A percentile compares a stretch with the other conserved stretches of the same genome.
Evolutionary conservation across 164 flowering plant genomes (phyloP).

Genomic region (Piper betle): DNA sequence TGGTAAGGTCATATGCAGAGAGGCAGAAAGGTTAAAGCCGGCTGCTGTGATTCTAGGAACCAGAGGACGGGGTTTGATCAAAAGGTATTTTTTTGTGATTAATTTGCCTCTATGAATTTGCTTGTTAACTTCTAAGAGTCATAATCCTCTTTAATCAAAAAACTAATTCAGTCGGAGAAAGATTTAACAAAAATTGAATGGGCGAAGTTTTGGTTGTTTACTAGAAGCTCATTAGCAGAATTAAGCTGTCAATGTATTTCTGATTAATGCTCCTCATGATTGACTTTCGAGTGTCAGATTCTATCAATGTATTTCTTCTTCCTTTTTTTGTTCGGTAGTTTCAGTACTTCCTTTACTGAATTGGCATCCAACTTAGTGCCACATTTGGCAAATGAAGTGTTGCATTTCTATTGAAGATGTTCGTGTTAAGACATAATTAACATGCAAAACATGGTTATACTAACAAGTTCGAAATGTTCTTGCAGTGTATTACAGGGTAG

Average conservation of each 20-base stretch:
- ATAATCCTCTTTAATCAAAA: no score
- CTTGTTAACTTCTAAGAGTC: no score
- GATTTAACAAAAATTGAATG: no score
- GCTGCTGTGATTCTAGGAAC: constrained; percentile 90
- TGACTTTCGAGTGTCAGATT: neutral
- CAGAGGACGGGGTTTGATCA: constrained; percentile 63
- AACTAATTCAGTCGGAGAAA: neutral
- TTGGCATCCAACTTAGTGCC: neutral
- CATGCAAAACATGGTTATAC: neutral
- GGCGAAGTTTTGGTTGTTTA: no score
- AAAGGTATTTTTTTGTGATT: constrained; percentile 30
- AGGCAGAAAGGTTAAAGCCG: constrained; percentile 71
- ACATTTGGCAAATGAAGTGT: neutral
- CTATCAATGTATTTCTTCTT: no score
- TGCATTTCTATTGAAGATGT: no score
- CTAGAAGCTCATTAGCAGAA: no score
- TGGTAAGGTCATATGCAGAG: constrained; percentile 77
- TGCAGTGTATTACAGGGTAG: constrained; percentile 79
- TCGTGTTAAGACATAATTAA: no score
- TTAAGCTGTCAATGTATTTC: neutral
- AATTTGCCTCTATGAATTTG: neutral
- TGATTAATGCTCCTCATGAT: neutral
- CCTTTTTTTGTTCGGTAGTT: neutral
- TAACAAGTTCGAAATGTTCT: neutral
- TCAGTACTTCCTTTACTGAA: no score